Evolutionary conservation across 805 yeast species (phyloP).

Genomic region (Priceomyces castillae): DNA sequence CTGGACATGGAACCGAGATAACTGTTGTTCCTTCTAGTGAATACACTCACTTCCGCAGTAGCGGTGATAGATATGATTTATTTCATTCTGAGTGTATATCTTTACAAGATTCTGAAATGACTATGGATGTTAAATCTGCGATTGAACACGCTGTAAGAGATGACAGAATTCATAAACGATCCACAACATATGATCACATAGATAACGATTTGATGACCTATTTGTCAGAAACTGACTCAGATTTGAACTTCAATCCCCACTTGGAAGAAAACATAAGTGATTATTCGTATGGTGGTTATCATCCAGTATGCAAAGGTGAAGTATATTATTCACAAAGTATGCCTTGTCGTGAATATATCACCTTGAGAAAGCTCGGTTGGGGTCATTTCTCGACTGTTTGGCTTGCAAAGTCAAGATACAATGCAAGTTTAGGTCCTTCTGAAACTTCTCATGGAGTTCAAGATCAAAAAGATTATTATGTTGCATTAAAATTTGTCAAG

Average conservation of each 20-base stretch:
- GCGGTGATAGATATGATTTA: constrained; percentile 18
- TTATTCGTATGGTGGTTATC: constrained; percentile 62
- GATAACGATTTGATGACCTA: constrained; percentile 13
- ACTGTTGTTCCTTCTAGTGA: not conserved
- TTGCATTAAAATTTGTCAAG: constrained; percentile 62
- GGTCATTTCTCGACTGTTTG: constrained; percentile 75
- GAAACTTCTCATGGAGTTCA: constrained; percentile 2
- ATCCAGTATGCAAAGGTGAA: constrained; percentile 59
- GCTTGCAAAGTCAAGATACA: constrained; percentile 41
- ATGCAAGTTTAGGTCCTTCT: constrained; percentile 20
- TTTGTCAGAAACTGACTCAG: constrained; percentile 26
- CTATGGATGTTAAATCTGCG: constrained; percentile 10
- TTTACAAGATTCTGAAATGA: constrained; percentile 39
- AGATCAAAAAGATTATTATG: constrained; percentile 38
- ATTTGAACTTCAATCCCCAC: constrained; percentile 24
- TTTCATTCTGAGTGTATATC: constrained; percentile 38
- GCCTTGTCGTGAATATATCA: constrained; percentile 39
- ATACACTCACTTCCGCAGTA: constrained; percentile 4
- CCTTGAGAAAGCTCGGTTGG: constrained; percentile 64
- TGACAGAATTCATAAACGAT: constrained; percentile 8
- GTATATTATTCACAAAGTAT: constrained; percentile 40
- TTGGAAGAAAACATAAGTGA: constrained; percentile 52
- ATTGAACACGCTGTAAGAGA: not conserved
- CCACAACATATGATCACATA: constrained; percentile 12
- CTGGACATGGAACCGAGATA: not conserved